Percentiles rank a stretch among this genome's conserved stretches.
These are phyloP conservation scores for Colletotrichum abscissum DNA, from an alignment of 2,329 filamentous ascomycete genomes.

Conservation along the genomic window DNA sequence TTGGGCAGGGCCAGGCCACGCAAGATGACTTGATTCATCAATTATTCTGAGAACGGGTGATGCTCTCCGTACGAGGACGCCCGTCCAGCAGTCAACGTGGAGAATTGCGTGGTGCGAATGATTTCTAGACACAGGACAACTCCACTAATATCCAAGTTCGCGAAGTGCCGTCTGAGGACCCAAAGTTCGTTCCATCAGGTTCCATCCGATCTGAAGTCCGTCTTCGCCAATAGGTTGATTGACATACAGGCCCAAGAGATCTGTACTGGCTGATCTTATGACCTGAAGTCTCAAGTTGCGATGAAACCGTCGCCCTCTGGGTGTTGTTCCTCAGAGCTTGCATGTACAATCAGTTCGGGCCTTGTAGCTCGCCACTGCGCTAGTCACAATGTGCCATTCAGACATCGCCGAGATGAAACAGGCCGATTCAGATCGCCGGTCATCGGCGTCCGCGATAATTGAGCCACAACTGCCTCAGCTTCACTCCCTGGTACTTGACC, in stretches of 20 bases:
- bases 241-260: neutral
- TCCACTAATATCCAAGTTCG: neutral
- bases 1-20: neutral
- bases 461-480: too few relatives aligned
- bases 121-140: neutral
- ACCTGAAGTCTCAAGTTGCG: neutral
- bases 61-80: neutral
- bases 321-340: too few relatives aligned
- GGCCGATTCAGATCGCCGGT: too few relatives aligned
- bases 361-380: too few relatives aligned
- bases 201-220: neutral
- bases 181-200: neutral
- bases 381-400: too few relatives aligned
- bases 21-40: neutral
- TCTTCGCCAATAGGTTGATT: neutral
- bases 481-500: neutral
- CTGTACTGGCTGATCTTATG: conserved; percentile 1
- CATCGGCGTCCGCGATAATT: too few relatives aligned
- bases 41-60: too few relatives aligned
- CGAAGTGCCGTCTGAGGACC: neutral
- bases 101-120: neutral
- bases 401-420: too few relatives aligned
- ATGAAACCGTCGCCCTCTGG: too few relatives aligned
- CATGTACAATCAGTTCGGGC: too few relatives aligned
- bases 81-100: neutral